Conservation (phyloP, 768 basidiomycete genomes). For the Podaxis mareebaensis region DNA sequence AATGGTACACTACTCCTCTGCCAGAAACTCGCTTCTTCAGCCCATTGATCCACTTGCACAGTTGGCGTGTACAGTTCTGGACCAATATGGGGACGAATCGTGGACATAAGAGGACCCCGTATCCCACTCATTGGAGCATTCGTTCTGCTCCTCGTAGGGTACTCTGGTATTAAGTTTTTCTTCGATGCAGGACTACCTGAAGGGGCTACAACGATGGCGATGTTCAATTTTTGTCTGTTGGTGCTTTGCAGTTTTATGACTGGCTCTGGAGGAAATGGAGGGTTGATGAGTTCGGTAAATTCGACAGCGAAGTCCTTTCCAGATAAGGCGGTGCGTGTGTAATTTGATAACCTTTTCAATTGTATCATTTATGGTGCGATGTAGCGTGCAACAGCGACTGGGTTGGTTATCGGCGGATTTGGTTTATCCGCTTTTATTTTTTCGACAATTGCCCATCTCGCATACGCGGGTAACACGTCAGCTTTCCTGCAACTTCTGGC, state of each 20-base stretch:
- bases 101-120: slow-evolving; percentile 73
- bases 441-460: slow-evolving; percentile 67
- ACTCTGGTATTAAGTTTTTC: slow-evolving; percentile 69
- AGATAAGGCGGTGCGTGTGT: slow-evolving; percentile 55
- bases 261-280: slow-evolving; percentile 76
- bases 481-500: slow-evolving; percentile 75
- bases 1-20: slow-evolving; percentile 51
- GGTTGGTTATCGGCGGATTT: slow-evolving; percentile 82
- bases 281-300: slow-evolving; percentile 71
- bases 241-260: slow-evolving; percentile 69
- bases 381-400: slow-evolving; percentile 77
- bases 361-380: not conserved
- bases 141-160: slow-evolving; percentile 65
- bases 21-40: not conserved
- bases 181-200: slow-evolving; percentile 55
- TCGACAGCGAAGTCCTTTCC: slow-evolving; percentile 84
- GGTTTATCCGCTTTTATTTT: slow-evolving; percentile 93
- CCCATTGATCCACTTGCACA: slow-evolving; percentile 24
- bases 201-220: slow-evolving; percentile 36
- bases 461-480: slow-evolving; percentile 79
- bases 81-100: slow-evolving; percentile 78
- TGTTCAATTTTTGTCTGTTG: slow-evolving; percentile 48
- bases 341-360: slow-evolving; percentile 1
- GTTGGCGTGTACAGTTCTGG: slow-evolving; percentile 79
- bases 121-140: slow-evolving; percentile 63